Evolutionary conservation across 352 stramenopile species (phyloP).

Genomic region (Phytophthora fragariae): DNA sequence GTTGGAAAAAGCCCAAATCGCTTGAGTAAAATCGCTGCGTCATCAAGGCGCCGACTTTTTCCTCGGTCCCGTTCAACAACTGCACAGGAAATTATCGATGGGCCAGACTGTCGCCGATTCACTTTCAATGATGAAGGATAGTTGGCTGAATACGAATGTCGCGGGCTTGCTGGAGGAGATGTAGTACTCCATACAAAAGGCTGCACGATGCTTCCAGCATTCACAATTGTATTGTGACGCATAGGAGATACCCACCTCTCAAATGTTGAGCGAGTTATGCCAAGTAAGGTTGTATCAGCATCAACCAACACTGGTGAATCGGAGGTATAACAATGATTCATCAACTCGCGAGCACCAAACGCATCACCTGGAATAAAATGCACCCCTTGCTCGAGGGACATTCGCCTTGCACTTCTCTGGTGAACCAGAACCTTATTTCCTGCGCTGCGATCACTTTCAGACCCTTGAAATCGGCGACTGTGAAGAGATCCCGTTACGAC

Average conservation of each 20-base stretch:
- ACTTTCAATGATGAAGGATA: conserved; percentile 13
- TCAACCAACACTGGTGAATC: conserved; percentile 37
- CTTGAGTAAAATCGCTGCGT: conserved; percentile 47
- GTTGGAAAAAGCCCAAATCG: conserved; percentile 46
- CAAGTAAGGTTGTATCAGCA: conserved; percentile 48
- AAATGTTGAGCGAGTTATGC: conserved; percentile 43
- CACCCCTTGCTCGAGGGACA: conserved; percentile 3
- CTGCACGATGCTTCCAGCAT: conserved; percentile 51
- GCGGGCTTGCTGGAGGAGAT: conserved; percentile 13
- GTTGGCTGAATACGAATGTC: conserved; percentile 10
- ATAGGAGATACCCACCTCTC: conserved; percentile 57
- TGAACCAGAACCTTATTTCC: conserved; percentile 7
- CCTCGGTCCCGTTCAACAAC: conserved; percentile 1
- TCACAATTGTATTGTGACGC: conserved; percentile 42
- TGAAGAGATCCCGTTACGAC: conserved; percentile 46
- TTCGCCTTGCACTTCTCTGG: conserved; percentile 16
- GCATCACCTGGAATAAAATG: conserved; percentile 45
- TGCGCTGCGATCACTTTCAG: not conserved
- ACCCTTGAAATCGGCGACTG: conserved; percentile 21
- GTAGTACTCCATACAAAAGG: conserved; percentile 31
- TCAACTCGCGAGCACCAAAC: conserved; percentile 47
- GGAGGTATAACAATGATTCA: conserved; percentile 5
- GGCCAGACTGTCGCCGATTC: conserved; percentile 33
- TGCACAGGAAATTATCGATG: conserved; percentile 21
- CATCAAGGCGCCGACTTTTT: conserved; percentile 27